Evolutionary conservation across 352 stramenopile species (phyloP), one percentile per base, ranked within the genome.

Genomic region (Peronospora destructor): DNA sequence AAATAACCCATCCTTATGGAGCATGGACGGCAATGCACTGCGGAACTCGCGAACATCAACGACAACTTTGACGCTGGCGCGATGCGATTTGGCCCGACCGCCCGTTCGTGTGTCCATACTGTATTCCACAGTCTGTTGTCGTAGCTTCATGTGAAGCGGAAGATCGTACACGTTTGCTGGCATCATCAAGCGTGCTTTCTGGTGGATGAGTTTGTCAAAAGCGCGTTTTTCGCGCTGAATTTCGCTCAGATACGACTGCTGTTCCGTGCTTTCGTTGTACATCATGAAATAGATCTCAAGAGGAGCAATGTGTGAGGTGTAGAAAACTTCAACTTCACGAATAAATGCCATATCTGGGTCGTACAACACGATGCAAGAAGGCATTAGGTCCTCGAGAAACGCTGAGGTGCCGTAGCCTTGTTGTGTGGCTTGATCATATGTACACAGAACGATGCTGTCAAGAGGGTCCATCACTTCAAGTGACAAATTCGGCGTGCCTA

Each of bases 41-140:
- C 95, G 77, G 58, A 99, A 99, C 66, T 99, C 96, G 38, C 96
- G 87, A 25, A 99, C 86, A 62, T 99, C 96, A 3, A 99, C 94
- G 10, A 97, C 76, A 14, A 90, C 68, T 38, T 87, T 81, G 10
- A 84, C 61, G n/a, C 77, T 64, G 6, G 64, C 56, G 0, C 61
- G 64, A 42, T 66, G 55, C 3, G 64, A 53, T 29, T 79, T 80
- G 10, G 71, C 67, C 2, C 73, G 71, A 1, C 66, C 76, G 19
- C 73, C 68, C 0, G 81, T 89, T 29, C 81, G 73, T 14, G 81
- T 92, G 41, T 92, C 81, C 76, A 92, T 86, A 28, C 78, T 90
- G 64, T 93, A 90, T 53, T 76, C 63, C 3, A 61, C 43, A 32
- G 61, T 62, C n/a, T 75, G 65, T 8, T 83, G 61, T 49, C 71